Percentiles rank a stretch among this genome's conserved stretches.
Evolutionary conservation across 805 yeast species (phyloP).

Genomic region (Kregervanrija delftensis): DNA sequence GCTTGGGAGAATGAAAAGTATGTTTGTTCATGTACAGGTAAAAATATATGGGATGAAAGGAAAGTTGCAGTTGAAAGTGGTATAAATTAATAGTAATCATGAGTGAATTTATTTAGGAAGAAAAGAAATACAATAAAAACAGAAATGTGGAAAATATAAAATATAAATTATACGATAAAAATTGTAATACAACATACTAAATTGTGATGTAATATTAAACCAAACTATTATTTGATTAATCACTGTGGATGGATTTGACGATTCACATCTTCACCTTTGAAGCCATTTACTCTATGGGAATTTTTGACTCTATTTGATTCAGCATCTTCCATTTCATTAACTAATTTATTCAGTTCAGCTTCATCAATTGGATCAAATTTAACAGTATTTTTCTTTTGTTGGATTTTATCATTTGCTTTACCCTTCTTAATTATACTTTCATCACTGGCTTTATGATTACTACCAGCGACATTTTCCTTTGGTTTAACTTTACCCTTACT

Average conservation of each 20-base stretch:
- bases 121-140: neutral
- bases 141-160: neutral
- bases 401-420: no score
- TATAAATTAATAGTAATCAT: conserved; percentile 19
- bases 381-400: no score
- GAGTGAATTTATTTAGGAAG: neutral
- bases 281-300: no score
- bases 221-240: no score
- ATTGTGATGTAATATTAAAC: neutral
- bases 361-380: no score
- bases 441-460: neutral
- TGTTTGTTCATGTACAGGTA: conserved; percentile 92
- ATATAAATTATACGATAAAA: no score
- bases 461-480: neutral
- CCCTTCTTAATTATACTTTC: no score
- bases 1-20: conserved; percentile 93
- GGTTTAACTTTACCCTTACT: no score
- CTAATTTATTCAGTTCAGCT: neutral
- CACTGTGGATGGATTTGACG: no score
- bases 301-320: neutral
- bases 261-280: no score
- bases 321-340: conserved; percentile 1
- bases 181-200: no score
- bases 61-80: conserved; percentile 65
- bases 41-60: conserved; percentile 94